Base-by-base conservation (phyloP, 805 yeast genomes). In the Yamadazyma philogaea region DNA sequence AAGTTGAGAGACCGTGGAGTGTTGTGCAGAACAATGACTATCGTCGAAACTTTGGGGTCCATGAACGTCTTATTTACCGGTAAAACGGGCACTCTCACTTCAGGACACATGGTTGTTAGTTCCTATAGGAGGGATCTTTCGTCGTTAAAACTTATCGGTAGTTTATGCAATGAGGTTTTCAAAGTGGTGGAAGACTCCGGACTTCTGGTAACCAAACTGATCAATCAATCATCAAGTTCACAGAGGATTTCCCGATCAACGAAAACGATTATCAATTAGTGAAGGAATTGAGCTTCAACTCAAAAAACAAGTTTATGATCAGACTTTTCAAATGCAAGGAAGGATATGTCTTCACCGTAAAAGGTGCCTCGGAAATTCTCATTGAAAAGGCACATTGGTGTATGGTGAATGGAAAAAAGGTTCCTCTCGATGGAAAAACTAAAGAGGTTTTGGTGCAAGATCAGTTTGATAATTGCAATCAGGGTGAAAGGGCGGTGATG, bases 31-130 rank as follows among this genome's bases (percentile, higher is more conserved):
- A 59, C 74, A 2, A 56, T 75, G 39, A 56, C 74, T n/a, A 68
- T 72, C 18, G 75, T 77, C 19, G 84, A 79, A 54, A 78, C 83
- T 15, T 62, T 79, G 49, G 84, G 83, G n/a, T 68, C 78, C 11
- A 75, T 78, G 17, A 74, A 75, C 52, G 78, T 56, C 39, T 50
- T 68, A 28, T 69, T 72, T 46, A 61, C 66, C 21, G 75, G 68
- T 45, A 69, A 69, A 44, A 69, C 75, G 6, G 75, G 75, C 11
- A 69, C 75, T 5, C 58, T 78, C 37, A 78, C 83, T 20, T 65
- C 74, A 49, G 77, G 77, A 53, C 64, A 66, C 43, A 75, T 77
- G 77, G 45, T 58, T 21, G 75, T 70, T 1, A 66, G 70, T 1
- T 53, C 35, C 17, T 32, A 21, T 16, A 27, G 16, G 30, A 43